Evolutionary conservation across 2,329 filamentous ascomycete species (phyloP), one percentile per base, ranked within the genome.

Genomic region (Fusarium buxicola): DNA sequence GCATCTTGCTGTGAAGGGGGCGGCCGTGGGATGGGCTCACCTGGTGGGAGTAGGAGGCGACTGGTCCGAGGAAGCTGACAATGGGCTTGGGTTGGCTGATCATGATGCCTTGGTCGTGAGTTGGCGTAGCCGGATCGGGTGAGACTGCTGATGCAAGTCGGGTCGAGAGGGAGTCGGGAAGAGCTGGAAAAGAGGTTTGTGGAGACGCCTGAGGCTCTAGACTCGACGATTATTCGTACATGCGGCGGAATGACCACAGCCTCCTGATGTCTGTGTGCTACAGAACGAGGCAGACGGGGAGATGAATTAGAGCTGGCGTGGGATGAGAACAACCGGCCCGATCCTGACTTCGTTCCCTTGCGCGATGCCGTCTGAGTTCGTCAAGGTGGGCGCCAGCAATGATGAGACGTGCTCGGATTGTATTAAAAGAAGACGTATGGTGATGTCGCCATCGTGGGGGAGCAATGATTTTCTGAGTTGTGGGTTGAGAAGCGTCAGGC

Each of bases 21-120:
- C 28, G 21, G 21, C 16, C 25, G 53, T 40, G 48, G 45, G 40
- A 34, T 38, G 36, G 48, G 56, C 73, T 63, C 75, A 82, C 81
- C 78, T 84, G 81, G 57, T 84, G 81, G 38, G 81, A 81, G 69
- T 83, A 83, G 46, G 81, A 83, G 13, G 81, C 77, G 40, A 76
- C 70, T 27, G 81, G 81, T 16, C 81, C 81, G n/a, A 84, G 71
- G 69, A 81, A 84, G 67, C 79, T 79, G 56, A 84, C 82, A 30
- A 78, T 67, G 12, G 79, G 79, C 63, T 79, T 79, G 44, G 50
- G 36, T 40, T 61, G 58, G 21, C 72, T 63, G 30, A 71, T 41
- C 68, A 73, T 74, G 69, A 60, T 73, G 39, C 43, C 46, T 41
- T 43, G 41, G 45, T 41, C 44, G 34, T 57, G 52, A 55, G 45